Base-by-base conservation (phyloP, 345 rosid species). In the Camelina hispida region DNA sequence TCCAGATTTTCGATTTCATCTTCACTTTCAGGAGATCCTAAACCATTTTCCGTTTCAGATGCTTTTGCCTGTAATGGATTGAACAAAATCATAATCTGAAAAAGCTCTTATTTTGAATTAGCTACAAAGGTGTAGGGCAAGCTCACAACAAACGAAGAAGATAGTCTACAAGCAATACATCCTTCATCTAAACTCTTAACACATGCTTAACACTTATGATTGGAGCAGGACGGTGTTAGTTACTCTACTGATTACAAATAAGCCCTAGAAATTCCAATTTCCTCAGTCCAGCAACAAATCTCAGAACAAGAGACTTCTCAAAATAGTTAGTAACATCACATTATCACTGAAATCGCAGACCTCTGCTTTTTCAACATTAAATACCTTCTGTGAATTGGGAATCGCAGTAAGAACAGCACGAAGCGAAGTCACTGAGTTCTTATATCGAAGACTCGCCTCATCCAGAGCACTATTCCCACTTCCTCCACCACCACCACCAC, bases 341-440 rank as follows among this genome's bases (percentile, higher is more conserved):
- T 62, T 47, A 56, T 5, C 35, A 9, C 9, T 38, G 13, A 38
- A 37, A 9, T 11, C 9, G 42, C 1, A 38, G 42, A 38, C 9
- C 42, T 38, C 37, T 9, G 37, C 37, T 34, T 34, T 34, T 38
- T 38, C 42, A 10, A 2, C 9, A 38, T 17, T 54, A 30, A 60
- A 11, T 73, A 94, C 98, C 95, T 84, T 88, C 14, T 84, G 90
- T 37, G 97, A 87, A 81, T 76, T 82, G 12, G 97, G 91, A 72
- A 96, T 96, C 12, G 97, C 89, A 2, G 88, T 15, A 52, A 93
- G 91, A 53, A 93, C 88, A 37, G 88, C 80, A 40, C 97, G 97
- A 69, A 96, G 98, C n/a, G 93, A 87, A 74, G 96, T 87, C 25
- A 96, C 91, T 0, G 96, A 89, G 77, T 80, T 87, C 81, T 93